Evolutionary conservation across 768 basidiomycete species (phyloP), one percentile per base, ranked within the genome.

Genomic region (Lepiota venenata): DNA sequence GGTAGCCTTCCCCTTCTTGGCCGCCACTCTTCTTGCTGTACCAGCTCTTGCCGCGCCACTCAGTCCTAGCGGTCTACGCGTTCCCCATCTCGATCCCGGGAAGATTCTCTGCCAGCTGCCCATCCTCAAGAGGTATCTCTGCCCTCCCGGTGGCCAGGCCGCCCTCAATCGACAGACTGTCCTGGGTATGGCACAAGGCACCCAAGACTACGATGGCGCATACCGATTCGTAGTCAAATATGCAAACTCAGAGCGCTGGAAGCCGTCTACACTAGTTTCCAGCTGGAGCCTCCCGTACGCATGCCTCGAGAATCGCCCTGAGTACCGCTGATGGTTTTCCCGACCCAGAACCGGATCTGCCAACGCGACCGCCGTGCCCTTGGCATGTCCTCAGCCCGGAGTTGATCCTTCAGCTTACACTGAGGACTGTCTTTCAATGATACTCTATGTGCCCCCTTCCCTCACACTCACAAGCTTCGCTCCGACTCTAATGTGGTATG

Each of bases 401-500:
- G 70, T 81, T 11, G 72, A 78, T 60, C 57, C 74, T 27, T 79
- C 80, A n/a, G 64, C 68, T 4, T 79, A 71, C 68, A 77, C 74
- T 1, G 93, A 94, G 67, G 89, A 94, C 65, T 96, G 93, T 65
- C 74, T 96, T 43, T 91, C 84, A 18, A 82, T 91, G 74, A 71
- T 88, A 21, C 72, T 88, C 27, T 93, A 90, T 63, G 81, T 85
- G 2, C 89, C 88, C 4, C 67, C 72, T 6, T 63, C 72, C 1
- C 72, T 69, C 39, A 57, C 60, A 47, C 6, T 60, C 59, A 64
- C 55, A 43, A 76, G 63, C 67, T 59, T 60, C 41, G 74, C 70
- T 0, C 79, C 85, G 2, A 80, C 80, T 16, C 63, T 91, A 53
- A 65, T 86, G 57, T 86, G 88, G 87, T 84, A 64, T 25, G 78